Conservation (phyloP, 805 yeast genomes). For the Torulaspora franciscae region DNA sequence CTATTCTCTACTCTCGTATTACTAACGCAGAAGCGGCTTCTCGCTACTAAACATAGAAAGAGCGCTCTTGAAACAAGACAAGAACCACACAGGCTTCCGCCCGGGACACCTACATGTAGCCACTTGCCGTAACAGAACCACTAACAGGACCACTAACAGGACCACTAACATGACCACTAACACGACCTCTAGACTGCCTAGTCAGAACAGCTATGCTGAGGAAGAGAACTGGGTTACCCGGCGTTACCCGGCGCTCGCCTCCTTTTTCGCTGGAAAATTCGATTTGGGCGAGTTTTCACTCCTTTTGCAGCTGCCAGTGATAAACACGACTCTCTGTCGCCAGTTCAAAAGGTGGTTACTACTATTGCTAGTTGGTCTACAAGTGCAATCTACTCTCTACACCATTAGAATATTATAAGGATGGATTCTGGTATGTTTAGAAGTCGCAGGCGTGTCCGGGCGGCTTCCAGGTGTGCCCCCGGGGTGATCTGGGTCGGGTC, state of each 20-base stretch:
- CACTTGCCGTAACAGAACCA: no score
- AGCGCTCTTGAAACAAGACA: no score
- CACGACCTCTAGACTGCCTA: no score
- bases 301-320: slow-evolving; percentile 6
- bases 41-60: no score
- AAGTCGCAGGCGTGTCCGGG: neutral
- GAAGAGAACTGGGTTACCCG: neutral
- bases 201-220: neutral
- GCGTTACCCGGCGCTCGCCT: neutral
- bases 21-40: no score
- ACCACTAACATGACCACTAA: no score
- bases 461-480: neutral
- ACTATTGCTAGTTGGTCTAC: slow-evolving; percentile 10
- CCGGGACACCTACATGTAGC: no score
- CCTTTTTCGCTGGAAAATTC: slow-evolving; percentile 4
- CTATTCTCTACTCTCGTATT: no score
- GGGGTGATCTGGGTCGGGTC: neutral
- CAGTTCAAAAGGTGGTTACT: slow-evolving; percentile 4
- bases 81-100: no score
- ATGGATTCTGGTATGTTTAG: slow-evolving; percentile 39
- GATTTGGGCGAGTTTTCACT: slow-evolving; percentile 2
- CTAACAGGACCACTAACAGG: no score
- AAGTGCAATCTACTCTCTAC: slow-evolving; percentile 9
- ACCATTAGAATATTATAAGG: slow-evolving; percentile 14
- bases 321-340: slow-evolving; percentile 2